These are phyloP conservation scores for Nicotiana tabacum DNA, from an alignment of 257 asterid genomes.

Conservation along the genomic window DNA sequence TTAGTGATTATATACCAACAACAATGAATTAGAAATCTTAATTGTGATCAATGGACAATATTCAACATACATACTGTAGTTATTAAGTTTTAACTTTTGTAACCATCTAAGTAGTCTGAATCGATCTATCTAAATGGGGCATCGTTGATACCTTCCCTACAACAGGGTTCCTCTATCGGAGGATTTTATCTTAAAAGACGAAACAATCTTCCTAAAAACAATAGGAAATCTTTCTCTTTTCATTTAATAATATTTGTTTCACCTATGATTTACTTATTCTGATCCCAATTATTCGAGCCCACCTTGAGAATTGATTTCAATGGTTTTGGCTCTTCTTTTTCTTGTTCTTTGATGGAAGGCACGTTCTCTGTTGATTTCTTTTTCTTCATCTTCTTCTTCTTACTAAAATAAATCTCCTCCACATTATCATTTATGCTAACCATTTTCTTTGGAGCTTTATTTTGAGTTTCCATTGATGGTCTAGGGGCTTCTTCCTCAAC, in stretches of 20 bases:
- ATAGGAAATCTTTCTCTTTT: too few relatives aligned
- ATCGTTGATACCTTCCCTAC: neutral
- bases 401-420: conserved; percentile 19
- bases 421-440: conserved; percentile 25
- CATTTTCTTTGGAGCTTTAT: conserved; percentile 27
- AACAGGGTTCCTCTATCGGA: neutral
- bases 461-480: neutral
- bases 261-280: neutral
- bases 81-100: too few relatives aligned
- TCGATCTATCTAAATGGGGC: neutral
- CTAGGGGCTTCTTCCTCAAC: neutral
- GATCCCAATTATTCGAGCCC: conserved; percentile 1
- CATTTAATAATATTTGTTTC: neutral
- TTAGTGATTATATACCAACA: too few relatives aligned
- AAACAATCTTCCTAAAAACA: neutral
- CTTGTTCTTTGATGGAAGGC: neutral
- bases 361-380: conserved; percentile 1
- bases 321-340: conserved; percentile 14
- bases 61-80: too few relatives aligned
- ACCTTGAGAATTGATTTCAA: conserved; percentile 27
- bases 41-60: too few relatives aligned
- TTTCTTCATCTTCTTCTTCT: neutral
- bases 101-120: neutral
- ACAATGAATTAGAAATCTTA: too few relatives aligned
- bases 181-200: neutral